Percentiles rank a stretch among this genome's conserved stretches.
Evolutionary conservation across 2,329 filamentous ascomycete genomes (phyloP).

Genomic region (Fonsecaea pedrosoi): DNA sequence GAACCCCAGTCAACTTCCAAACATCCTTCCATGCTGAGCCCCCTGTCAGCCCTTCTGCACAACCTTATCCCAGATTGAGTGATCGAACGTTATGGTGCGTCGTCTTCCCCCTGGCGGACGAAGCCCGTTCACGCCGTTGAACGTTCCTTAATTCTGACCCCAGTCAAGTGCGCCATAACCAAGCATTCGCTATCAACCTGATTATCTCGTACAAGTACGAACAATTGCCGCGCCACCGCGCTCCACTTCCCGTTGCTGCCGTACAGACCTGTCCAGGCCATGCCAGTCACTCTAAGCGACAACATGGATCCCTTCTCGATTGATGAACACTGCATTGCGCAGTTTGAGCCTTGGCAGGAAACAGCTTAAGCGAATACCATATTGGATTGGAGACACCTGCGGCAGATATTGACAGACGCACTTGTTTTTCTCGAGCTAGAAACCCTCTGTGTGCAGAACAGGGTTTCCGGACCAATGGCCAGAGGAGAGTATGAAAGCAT

Average conservation of each 20-base stretch:
- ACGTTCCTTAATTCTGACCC: slow-evolving; percentile 1
- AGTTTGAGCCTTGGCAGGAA: background rate
- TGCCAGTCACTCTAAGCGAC: background rate
- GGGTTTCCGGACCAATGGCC: background rate
- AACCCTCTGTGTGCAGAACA: background rate
- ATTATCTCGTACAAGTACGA: background rate
- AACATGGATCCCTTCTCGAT: background rate
- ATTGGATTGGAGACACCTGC: background rate
- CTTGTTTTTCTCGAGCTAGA: background rate
- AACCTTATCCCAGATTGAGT: background rate
- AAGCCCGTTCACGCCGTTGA: background rate
- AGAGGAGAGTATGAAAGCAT: background rate
- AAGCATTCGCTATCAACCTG: background rate
- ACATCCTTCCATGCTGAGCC: slow-evolving; percentile 13
- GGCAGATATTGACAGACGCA: background rate
- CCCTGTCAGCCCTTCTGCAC: background rate
- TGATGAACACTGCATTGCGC: background rate
- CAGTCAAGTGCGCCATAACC: background rate
- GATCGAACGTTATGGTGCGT: background rate
- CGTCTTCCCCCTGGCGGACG: background rate
- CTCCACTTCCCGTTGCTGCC: background rate
- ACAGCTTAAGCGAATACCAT: background rate
- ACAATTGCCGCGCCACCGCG: background rate
- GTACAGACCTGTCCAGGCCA: background rate
- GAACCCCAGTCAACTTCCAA: slow-evolving; percentile 11